phyloP scores from a whole-genome alignment of 2,329 filamentous ascomycete genomes.

The Metarhizium rileyi region DNA sequence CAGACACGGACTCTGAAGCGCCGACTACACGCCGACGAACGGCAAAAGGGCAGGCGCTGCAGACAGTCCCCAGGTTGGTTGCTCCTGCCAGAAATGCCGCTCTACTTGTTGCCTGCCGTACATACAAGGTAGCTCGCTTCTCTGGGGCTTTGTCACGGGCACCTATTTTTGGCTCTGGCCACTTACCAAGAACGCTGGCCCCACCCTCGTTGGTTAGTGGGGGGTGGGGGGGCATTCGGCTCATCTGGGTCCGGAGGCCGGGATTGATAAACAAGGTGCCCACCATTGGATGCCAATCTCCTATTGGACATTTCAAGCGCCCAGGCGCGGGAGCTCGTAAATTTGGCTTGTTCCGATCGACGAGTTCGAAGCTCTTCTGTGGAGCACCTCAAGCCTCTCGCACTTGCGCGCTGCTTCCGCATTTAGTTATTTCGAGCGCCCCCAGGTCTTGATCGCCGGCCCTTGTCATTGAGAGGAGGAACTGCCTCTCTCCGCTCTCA shows the following conservation, averaged over 20 bases:
- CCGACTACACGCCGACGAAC: not conserved
- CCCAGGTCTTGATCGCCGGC: not conserved
- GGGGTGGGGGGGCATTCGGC: not conserved
- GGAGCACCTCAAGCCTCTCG: not conserved
- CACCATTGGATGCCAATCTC: not conserved
- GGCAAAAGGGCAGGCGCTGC: not conserved
- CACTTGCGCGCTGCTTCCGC: not conserved
- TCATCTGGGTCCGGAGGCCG: not conserved
- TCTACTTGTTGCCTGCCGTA: not conserved
- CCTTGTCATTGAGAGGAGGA: not conserved
- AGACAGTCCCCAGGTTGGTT: not conserved
- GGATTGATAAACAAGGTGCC: not conserved
- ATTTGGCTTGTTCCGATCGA: too few relatives aligned
- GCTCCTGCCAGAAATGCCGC: not conserved
- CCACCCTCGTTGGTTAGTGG: not conserved
- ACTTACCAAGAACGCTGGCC: slow-evolving; percentile 2
- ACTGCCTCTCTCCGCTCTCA: not conserved
- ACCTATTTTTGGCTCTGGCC: slow-evolving; percentile 5
- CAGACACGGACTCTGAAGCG: not conserved
- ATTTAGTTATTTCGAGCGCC: not conserved
- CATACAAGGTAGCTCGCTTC: not conserved
- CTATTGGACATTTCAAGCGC: slow-evolving; percentile 8
- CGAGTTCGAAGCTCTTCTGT: too few relatives aligned
- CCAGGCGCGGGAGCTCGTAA: slow-evolving; percentile 3
- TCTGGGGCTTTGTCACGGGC: slow-evolving; percentile 6